Evolutionary conservation across 148 eudicot species (phyloP).

Genomic region (Rhododendron henanense): DNA sequence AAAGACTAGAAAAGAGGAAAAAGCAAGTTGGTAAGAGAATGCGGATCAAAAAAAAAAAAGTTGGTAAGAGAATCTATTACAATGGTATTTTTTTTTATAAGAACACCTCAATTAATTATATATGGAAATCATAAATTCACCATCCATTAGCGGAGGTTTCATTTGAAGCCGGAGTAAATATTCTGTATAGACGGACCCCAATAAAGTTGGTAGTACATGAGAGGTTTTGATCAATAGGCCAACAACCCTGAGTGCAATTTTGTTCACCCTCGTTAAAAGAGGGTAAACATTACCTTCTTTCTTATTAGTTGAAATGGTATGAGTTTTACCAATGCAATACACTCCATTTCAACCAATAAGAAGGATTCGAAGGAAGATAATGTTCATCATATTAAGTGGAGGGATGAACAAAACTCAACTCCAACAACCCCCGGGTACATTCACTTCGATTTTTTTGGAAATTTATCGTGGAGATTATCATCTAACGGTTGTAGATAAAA

Average conservation of each 20-base stretch:
- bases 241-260: too few species aligned
- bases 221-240: too few species aligned
- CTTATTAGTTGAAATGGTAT: too few species aligned
- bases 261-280: too few species aligned
- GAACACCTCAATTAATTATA: neutral
- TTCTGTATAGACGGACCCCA: too few species aligned
- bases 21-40: constrained; percentile 9
- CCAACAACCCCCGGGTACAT: neutral
- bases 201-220: too few species aligned
- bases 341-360: too few species aligned
- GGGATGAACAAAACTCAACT: too few species aligned
- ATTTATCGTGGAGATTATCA: neutral
- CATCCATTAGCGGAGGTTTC: neutral
- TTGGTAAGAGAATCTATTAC: constrained; percentile 6
- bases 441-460: neutral
- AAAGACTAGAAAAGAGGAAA: neutral
- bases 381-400: too few species aligned
- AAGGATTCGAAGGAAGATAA: too few species aligned
- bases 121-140: neutral
- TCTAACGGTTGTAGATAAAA: neutral
- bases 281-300: too few species aligned
- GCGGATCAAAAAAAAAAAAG: neutral
- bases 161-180: neutral
- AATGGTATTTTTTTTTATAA: neutral
- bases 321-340: too few species aligned